phyloP scores from a whole-genome alignment of 371 early-diverging fungal species.

The Mortierella sp. region DNA sequence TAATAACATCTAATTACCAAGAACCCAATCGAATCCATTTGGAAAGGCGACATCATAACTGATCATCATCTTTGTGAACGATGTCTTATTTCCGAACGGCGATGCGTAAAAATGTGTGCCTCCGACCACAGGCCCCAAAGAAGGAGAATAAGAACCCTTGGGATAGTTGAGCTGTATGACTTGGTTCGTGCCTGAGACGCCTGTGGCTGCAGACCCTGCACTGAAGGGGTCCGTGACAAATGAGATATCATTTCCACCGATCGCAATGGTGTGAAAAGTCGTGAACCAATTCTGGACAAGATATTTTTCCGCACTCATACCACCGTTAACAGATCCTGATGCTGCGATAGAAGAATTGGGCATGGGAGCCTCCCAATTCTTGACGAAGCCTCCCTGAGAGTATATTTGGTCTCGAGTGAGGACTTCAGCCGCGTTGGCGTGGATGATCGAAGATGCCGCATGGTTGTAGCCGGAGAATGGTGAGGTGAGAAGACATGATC shows the following conservation, averaged over 20 bases:
- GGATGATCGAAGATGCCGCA: slow-evolving; percentile 13
- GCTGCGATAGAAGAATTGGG: slow-evolving; percentile 18
- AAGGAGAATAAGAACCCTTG: slow-evolving; percentile 60
- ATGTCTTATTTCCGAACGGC: slow-evolving; percentile 60
- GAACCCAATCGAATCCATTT: slow-evolving; percentile 63
- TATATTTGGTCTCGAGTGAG: slow-evolving; percentile 42
- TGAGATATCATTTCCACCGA: slow-evolving; percentile 48
- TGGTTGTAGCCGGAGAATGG: slow-evolving; percentile 9
- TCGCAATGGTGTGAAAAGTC: slow-evolving; percentile 30
- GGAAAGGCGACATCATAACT: slow-evolving; percentile 69
- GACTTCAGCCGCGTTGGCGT: slow-evolving; percentile 15
- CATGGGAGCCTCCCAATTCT: slow-evolving; percentile 50
- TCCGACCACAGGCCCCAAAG: slow-evolving; percentile 48
- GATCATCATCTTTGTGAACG: slow-evolving; percentile 54
- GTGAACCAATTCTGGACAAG: slow-evolving; percentile 46
- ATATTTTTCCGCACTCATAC: slow-evolving; percentile 13
- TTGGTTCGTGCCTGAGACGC: no score
- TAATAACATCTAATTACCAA: slow-evolving; percentile 35
- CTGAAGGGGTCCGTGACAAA: slow-evolving; percentile 62
- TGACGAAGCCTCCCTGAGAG: slow-evolving; percentile 29
- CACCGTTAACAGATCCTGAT: neutral
- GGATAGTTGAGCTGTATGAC: slow-evolving; percentile 59
- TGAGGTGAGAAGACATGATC: slow-evolving; percentile 6
- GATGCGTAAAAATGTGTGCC: slow-evolving; percentile 61
- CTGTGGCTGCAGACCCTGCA: neutral